Evolutionary conservation across 495 filamentous ascomycete genomes (phyloP).

Genomic region (Chaetomidium leptoderma): DNA sequence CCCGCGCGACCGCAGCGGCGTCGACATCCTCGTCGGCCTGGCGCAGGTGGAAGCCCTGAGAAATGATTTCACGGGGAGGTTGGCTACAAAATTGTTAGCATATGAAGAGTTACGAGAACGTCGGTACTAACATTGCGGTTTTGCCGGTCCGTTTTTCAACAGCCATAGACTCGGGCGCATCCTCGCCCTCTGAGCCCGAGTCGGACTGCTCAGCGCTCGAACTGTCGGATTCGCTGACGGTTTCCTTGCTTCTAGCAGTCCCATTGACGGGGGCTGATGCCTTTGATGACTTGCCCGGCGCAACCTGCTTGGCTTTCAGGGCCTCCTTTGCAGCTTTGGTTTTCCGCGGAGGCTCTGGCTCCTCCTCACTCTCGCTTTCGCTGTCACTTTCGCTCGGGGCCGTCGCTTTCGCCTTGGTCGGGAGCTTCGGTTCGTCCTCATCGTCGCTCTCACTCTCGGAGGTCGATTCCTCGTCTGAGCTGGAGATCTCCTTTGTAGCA

Average conservation of each 20-base stretch:
- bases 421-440: constrained; percentile 17
- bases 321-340: constrained; percentile 12
- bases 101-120: neutral
- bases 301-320: constrained; percentile 2
- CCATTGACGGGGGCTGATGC: neutral
- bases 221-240: constrained; percentile 26
- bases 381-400: constrained; percentile 22
- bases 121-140: constrained; percentile 18
- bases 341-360: constrained; percentile 17
- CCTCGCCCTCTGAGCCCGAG: constrained; percentile 28
- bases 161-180: constrained; percentile 21
- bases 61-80: constrained; percentile 21
- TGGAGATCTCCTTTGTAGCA: neutral
- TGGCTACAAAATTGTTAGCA: constrained; percentile 20
- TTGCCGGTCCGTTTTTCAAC: constrained; percentile 30
- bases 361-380: constrained; percentile 31
- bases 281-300: constrained; percentile 7
- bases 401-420: constrained; percentile 11
- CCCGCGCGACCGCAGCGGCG: constrained; percentile 35
- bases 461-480: constrained; percentile 17
- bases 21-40: constrained; percentile 32
- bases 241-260: constrained; percentile 21
- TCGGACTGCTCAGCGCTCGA: constrained; percentile 10
- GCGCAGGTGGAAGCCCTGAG: constrained; percentile 32
- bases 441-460: constrained; percentile 13